Evolutionary conservation across 805 yeast genomes (phyloP), one percentile per base, ranked within the genome.

Genomic region (Dipodascopsis uninucleata): DNA sequence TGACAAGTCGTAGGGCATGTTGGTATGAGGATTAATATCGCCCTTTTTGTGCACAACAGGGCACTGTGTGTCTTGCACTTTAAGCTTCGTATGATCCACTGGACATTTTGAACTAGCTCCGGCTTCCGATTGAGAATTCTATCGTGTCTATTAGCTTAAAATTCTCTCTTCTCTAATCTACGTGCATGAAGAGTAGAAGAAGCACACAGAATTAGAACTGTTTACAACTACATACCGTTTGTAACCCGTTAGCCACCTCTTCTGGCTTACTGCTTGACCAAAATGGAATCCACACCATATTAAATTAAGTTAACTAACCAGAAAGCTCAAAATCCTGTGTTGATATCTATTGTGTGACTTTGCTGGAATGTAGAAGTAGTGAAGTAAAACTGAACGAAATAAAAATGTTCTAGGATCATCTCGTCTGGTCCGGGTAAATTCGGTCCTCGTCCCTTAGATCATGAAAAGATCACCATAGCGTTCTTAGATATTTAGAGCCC

Each of bases 41-140:
- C 50, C 40, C 31, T 55, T 48, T 21, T 43, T 51, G 52, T 59
- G 68, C 55, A 65, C 68, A 7, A 71, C 71, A 3, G 76, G 75
- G 49, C 77, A 71, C 8, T 34, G 48, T 12, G 47, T 39, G 3
- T 45, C 37, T 9, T 18, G 41, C 3, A 23, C 28, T 25, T 32
- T 22, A 26, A 59, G 46, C 45, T 60, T 56, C 36, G 55, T 56
- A 47, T 71, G 75, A 45, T 67, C 67, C 1, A 72, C 70, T 3
- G 76, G 75, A 47, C 76, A 72, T 48, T 58, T 61, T 3, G 62
- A 41, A 2, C 47, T 44, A 10, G 32, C 12, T 4, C 49, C 37
- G 4, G 52, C n/a, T n/a, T n/a, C n/a, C 2, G 47, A 22, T 21
- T 14, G 8, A 14, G 20, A 16, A 24, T 6, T 42, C 22, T 17